Evolutionary conservation across 1,284 basidiomycete species (phyloP), one percentile per base, ranked within the genome.

Genomic region (Fomitiporia mediterranea): DNA sequence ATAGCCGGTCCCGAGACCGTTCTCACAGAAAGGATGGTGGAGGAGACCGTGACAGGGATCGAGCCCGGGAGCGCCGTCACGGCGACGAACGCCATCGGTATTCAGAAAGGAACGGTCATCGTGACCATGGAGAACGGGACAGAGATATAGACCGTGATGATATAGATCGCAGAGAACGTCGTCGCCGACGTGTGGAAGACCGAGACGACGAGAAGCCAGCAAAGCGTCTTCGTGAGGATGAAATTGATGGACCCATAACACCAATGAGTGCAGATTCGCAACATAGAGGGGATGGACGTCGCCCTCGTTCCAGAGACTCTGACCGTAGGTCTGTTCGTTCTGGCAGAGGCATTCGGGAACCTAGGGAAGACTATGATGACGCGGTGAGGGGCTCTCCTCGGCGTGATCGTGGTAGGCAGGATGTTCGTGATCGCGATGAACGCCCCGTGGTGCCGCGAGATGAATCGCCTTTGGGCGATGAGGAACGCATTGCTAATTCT

Each of bases 301-400:
- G 70, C 64, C 73, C 74, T 61, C 78, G 76, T 64, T 83, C 82
- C 59, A 73, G 73, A 47, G 74, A 75, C 44, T 67, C 65, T 67
- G 80, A 83, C 61, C 78, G 75, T 56, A 77, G 74, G 66, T 77
- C 72, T 66, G 72, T 72, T 58, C 68, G 71, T 47, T 68, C 68
- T 58, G 68, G 71, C 42, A 43, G 48, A 44, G 55, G 48, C 43
- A 21, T 27, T 62, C 74, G 75, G 59, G 81, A 82, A 63, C 70
- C 77, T 59, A 75, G 80, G 53, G 84, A 86, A 60, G 84, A 85
- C 61, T 71, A 77, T 53, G 82, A 84, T 58, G 83, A 83, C 57
- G 66, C 70, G 21, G 28, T 39, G 32, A 53, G 56, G 37, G 70
- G 72, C 46, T 74, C 73, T 57, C 70, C 67, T 55, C 69, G 71